Base-by-base conservation (phyloP, 768 basidiomycete genomes). In the Flagelloscypha sp. region DNA sequence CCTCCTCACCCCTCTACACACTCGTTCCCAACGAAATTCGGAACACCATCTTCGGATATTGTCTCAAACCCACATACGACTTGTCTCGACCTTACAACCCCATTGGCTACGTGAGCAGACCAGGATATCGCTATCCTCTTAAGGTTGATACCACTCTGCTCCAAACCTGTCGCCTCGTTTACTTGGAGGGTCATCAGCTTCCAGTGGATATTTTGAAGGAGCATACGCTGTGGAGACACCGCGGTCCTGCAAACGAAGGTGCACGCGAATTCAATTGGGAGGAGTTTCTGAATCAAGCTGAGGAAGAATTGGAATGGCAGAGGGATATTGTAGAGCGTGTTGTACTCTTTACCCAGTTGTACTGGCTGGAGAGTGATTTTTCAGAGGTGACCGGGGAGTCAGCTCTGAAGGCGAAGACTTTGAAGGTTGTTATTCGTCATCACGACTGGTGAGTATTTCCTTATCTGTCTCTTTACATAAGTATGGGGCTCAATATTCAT, bases 171-270 rank as follows among this genome's bases (percentile, higher is more conserved):
- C 44, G 46, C 7, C 40, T 47, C 8, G 37, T 52, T 12, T 54
- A 52, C 32, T 39, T 48, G 23, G 48, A 54, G 40, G 50, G 40
- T 13, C 36, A 35, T 27, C 45, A 51, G n/a, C 39, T 46, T 5
- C 50, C 50, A 4, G 13, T 45, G 5, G 13, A 35, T 4, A 24
- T 44, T 18, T 38, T 6, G n/a, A 47, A 48, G 17, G 46, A 47
- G 37, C 50, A 51, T 29, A 41, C 45, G 1, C 49, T 54, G 32
- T 54, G 52, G 48, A 36, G 44, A 27, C 31, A 32, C 19, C 39
- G 44, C 32, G 13, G 39, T 2, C 31, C 37, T 6, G 13, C 9
- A 10, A 11, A 33, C 10, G 6, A 15, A 7, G 21, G 7, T 1
- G 51, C 49, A 29, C 48, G 51, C 13, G 24, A 5, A n/a, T 16